Conservation (phyloP, 2,329 filamentous ascomycete species). For the Xylariaceae sp. region DNA sequence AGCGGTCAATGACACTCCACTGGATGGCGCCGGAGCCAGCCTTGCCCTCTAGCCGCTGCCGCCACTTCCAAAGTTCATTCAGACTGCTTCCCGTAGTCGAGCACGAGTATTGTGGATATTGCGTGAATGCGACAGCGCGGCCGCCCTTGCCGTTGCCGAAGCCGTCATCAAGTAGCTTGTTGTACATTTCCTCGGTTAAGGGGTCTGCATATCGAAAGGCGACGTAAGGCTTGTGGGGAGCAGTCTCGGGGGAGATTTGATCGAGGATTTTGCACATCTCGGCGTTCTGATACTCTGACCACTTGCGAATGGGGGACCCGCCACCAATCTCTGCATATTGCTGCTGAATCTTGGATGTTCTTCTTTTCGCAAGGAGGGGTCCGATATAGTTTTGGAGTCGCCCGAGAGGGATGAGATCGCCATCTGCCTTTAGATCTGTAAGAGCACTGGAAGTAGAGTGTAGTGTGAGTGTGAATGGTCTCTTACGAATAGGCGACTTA, state of each 20-base stretch:
- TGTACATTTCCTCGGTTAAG: slow-evolving; percentile 91
- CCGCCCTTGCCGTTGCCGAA: slow-evolving; percentile 89
- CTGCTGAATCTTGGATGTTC: slow-evolving; percentile 94
- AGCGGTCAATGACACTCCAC: slow-evolving; percentile 98
- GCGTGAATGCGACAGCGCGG: slow-evolving; percentile 91
- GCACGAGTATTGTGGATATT: slow-evolving; percentile 98
- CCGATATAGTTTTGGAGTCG: slow-evolving; percentile 87
- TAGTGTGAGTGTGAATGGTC: slow-evolving; percentile 1
- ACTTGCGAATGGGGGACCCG: slow-evolving; percentile 95
- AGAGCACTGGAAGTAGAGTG: slow-evolving; percentile 7
- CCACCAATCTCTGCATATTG: slow-evolving; percentile 95
- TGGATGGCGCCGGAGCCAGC: slow-evolving; percentile 67
- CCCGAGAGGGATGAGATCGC: slow-evolving; percentile 91
- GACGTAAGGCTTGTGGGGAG: slow-evolving; percentile 95
- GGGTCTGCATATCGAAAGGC: slow-evolving; percentile 94
- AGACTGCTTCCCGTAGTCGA: slow-evolving; percentile 94
- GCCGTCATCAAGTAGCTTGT: slow-evolving; percentile 75
- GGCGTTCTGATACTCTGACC: slow-evolving; percentile 88
- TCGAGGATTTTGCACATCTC: slow-evolving; percentile 99
- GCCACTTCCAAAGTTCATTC: slow-evolving; percentile 98
- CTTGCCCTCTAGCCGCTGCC: slow-evolving; percentile 80
- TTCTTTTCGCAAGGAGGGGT: slow-evolving; percentile 75
- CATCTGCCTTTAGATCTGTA: slow-evolving; percentile 64
- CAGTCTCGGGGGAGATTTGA: slow-evolving; percentile 83
- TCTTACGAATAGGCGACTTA: slow-evolving; percentile 86